These are phyloP conservation scores for Silene noctiflora DNA, from an alignment of 179 eudicot genomes.

Conservation along the genomic window DNA sequence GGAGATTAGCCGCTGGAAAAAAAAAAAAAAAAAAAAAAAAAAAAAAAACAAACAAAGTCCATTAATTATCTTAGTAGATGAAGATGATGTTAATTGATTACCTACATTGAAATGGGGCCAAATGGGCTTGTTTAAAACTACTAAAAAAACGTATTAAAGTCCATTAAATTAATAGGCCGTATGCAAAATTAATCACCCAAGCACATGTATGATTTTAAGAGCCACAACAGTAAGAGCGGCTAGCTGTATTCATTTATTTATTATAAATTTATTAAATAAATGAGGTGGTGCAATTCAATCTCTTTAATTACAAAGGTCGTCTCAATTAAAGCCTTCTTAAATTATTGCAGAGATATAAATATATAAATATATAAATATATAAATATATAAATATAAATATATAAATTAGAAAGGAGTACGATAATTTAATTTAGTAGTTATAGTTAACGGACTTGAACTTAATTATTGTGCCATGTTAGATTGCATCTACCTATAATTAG, in stretches of 20 bases:
- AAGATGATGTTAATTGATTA: too few species aligned
- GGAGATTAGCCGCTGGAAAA: too few species aligned
- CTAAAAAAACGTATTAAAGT: neutral
- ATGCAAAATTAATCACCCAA: neutral
- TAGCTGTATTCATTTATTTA: constrained; percentile 29
- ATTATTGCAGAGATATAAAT: constrained; percentile 17
- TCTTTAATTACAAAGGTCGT: constrained; percentile 8
- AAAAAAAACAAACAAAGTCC: too few species aligned
- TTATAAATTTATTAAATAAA: neutral
- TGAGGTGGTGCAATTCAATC: constrained; percentile 18
- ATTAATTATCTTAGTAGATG: too few species aligned
- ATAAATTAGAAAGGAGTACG: neutral
- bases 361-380: constrained; percentile 13
- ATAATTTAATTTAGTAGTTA: neutral
- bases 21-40: too few species aligned
- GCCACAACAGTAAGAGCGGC: constrained; percentile 28
- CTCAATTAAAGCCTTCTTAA: constrained; percentile 20
- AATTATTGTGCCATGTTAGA: neutral
- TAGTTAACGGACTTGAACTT: neutral
- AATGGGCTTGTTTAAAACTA: too few species aligned
- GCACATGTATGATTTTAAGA: constrained; percentile 32
- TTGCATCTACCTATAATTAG: too few species aligned
- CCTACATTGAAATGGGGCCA: too few species aligned
- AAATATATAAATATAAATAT: too few species aligned
- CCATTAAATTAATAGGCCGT: too few species aligned